These are phyloP conservation scores for Capsella bursapastoris DNA, from an alignment of 345 rosid genomes.

Conservation along the genomic window DNA sequence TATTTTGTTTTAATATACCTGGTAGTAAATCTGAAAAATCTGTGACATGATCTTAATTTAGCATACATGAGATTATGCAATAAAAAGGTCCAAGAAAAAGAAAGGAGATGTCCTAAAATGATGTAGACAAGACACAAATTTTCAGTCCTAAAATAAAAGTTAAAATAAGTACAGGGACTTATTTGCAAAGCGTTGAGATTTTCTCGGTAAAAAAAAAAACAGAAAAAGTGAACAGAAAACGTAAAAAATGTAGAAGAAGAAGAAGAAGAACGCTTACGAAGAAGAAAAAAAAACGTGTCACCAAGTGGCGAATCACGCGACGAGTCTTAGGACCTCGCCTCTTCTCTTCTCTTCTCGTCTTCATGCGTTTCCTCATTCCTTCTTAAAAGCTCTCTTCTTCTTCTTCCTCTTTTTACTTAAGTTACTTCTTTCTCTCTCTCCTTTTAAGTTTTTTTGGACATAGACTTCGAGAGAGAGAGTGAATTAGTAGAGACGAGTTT, in stretches of 20 bases:
- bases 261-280: slow-evolving; percentile 15
- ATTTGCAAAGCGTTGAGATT: slow-evolving; percentile 4
- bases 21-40: not conserved
- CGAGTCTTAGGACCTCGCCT: slow-evolving; percentile 35
- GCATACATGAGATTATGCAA: slow-evolving; percentile 6
- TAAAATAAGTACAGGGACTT: not conserved
- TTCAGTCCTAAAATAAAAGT: not conserved
- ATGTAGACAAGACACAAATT: not conserved
- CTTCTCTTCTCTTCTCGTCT: slow-evolving; percentile 32
- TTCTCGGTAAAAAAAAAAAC: slow-evolving; percentile 6
- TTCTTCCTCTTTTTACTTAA: slow-evolving; percentile 4
- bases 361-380: slow-evolving; percentile 39
- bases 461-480: slow-evolving; percentile 27
- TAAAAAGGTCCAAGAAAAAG: not conserved
- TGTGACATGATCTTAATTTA: not conserved
- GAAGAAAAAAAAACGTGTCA: slow-evolving; percentile 41
- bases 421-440: slow-evolving; percentile 13
- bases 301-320: slow-evolving; percentile 44
- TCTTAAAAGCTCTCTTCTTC: slow-evolving; percentile 32
- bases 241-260: slow-evolving; percentile 22
- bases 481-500: slow-evolving; percentile 18
- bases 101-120: not conserved
- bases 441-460: slow-evolving; percentile 17
- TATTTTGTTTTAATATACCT: not conserved
- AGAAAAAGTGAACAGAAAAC: slow-evolving; percentile 21